Evolutionary conservation across 116 monocot genomes (phyloP).

Genomic region (Cymodocea nodosa): DNA sequence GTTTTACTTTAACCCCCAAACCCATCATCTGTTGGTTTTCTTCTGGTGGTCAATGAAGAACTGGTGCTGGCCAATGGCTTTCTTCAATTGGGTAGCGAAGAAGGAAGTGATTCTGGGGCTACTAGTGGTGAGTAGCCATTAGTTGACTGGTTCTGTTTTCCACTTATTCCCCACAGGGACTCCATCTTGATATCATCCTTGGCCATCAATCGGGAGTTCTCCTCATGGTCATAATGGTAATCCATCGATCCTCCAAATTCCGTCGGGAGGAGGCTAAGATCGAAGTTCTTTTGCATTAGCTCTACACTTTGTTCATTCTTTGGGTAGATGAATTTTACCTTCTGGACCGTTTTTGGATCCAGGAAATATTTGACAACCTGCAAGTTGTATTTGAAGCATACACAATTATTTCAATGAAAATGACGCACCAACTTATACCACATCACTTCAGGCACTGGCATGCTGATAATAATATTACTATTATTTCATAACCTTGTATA

Average conservation of each 20-base stretch:
- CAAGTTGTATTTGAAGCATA: background rate
- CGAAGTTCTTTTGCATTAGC: constrained; percentile 38
- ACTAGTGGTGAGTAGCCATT: constrained; percentile 19
- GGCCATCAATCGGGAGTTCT: constrained; percentile 53
- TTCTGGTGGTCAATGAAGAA: too few species aligned
- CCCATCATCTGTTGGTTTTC: too few species aligned
- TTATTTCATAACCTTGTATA: too few species aligned
- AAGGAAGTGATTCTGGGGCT: constrained; percentile 15
- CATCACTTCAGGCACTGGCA: too few species aligned
- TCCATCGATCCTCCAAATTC: constrained; percentile 64
- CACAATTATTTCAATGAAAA: too few species aligned
- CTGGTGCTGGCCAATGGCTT: background rate
- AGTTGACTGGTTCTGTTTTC: constrained; percentile 2
- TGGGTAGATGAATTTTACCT: constrained; percentile 72
- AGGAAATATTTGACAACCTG: constrained; percentile 75
- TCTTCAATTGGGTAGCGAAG: background rate
- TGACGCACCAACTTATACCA: too few species aligned
- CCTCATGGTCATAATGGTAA: constrained; percentile 46
- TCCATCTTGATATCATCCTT: constrained; percentile 57
- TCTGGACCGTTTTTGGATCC: constrained; percentile 55
- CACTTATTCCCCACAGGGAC: constrained; percentile 26
- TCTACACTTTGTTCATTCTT: constrained; percentile 71
- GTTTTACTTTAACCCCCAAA: too few species aligned
- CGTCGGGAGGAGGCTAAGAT: constrained; percentile 33
- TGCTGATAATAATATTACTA: too few species aligned